phyloP scores from a whole-genome alignment of 371 early-diverging fungal genomes.

The Circinella umbellata region DNA sequence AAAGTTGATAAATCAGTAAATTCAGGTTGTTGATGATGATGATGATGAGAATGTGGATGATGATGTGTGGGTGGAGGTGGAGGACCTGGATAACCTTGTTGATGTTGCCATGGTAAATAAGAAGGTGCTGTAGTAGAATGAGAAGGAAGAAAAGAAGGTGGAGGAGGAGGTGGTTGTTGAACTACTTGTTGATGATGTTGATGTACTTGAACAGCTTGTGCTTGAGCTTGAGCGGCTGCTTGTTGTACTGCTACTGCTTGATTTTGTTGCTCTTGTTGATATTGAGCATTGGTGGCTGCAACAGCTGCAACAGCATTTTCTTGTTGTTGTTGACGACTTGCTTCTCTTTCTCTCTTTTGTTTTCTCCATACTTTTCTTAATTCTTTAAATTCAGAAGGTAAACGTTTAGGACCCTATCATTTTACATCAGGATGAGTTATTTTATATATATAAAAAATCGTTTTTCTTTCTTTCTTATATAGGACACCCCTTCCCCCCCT shows the following conservation, averaged over 20 bases:
- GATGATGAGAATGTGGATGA: not conserved
- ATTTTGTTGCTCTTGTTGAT: conserved; percentile 6
- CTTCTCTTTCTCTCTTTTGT: conserved; percentile 28
- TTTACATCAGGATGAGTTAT: not conserved
- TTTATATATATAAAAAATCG: too few relatives aligned
- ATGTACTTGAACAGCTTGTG: not conserved
- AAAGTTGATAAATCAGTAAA: not conserved
- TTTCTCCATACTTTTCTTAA: conserved; percentile 38
- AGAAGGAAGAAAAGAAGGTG: not conserved
- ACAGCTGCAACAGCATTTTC: conserved; percentile 13
- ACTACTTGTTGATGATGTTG: too few relatives aligned
- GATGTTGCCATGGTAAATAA: conserved; percentile 17
- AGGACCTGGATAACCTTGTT: conserved; percentile 14
- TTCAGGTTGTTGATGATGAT: not conserved
- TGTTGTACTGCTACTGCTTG: conserved; percentile 9
- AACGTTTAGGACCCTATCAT: conserved; percentile 33
- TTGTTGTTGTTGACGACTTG: conserved; percentile 19
- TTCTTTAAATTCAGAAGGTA: conserved; percentile 40
- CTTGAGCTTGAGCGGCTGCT: not conserved
- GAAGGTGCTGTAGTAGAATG: conserved; percentile 7
- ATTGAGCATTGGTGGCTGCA: conserved; percentile 3
- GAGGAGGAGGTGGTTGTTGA: not conserved
- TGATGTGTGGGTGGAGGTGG: not conserved
- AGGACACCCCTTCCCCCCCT: too few relatives aligned
- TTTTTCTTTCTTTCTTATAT: too few relatives aligned